phyloP scores from a whole-genome alignment of 768 basidiomycete genomes.

The Artomyces pyxidatus region DNA sequence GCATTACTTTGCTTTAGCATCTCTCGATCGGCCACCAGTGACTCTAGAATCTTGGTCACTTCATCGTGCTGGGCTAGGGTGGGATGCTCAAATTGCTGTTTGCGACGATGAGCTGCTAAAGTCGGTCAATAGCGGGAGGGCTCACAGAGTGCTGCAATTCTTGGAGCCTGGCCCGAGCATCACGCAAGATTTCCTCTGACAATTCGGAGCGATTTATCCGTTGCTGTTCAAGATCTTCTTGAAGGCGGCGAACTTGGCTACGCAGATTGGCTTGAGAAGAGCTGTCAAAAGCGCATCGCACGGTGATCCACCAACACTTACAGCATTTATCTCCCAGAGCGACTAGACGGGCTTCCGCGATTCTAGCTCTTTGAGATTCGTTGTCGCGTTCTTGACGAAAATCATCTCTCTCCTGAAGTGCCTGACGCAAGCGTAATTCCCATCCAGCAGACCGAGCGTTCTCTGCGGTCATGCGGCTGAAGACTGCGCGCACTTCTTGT shows the following conservation, averaged over 20 bases:
- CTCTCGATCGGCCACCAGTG: slow-evolving; percentile 83
- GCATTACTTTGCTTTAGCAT: slow-evolving; percentile 71
- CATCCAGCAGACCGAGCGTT: slow-evolving; percentile 64
- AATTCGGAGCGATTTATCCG: slow-evolving; percentile 53
- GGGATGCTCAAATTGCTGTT: slow-evolving; percentile 30
- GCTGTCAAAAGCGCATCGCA: neutral
- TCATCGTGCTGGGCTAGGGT: slow-evolving; percentile 44
- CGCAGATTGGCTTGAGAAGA: slow-evolving; percentile 53
- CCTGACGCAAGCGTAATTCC: slow-evolving; percentile 55
- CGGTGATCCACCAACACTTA: slow-evolving; percentile 22
- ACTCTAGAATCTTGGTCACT: slow-evolving; percentile 64
- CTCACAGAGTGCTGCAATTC: slow-evolving; percentile 51
- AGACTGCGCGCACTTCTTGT: slow-evolving; percentile 59
- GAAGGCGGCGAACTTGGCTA: slow-evolving; percentile 53
- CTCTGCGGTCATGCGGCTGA: slow-evolving; percentile 60
- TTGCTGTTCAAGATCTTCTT: slow-evolving; percentile 54
- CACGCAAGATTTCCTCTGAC: slow-evolving; percentile 58
- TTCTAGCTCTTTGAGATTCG: slow-evolving; percentile 55
- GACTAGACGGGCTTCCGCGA: slow-evolving; percentile 59
- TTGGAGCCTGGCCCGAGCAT: slow-evolving; percentile 56
- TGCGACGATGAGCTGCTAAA: too few relatives aligned
- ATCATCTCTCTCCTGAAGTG: slow-evolving; percentile 75
- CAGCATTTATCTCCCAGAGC: slow-evolving; percentile 63
- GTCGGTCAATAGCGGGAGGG: slow-evolving; percentile 7
- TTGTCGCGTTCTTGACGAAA: slow-evolving; percentile 74